phyloP scores from a whole-genome alignment of 495 filamentous ascomycete species.

The Gamarada debralockiae region DNA sequence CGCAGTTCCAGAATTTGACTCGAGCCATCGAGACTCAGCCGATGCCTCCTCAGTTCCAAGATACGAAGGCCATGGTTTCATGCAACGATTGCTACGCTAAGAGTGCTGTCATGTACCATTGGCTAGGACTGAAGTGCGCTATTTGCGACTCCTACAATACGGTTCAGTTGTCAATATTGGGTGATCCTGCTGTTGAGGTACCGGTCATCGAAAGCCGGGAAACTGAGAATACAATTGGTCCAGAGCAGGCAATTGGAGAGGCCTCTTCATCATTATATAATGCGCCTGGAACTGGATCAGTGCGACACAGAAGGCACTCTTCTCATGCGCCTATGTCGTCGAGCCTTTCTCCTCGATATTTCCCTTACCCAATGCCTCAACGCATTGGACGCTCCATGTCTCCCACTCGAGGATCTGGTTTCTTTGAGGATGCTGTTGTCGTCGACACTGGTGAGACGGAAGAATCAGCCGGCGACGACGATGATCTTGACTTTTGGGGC shows the following conservation, averaged over 20 bases:
- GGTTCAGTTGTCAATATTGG: conserved; percentile 58
- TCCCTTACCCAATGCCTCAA: conserved; percentile 22
- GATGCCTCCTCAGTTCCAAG: conserved; percentile 80
- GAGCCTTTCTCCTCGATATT: conserved; percentile 34
- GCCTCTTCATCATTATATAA: neutral
- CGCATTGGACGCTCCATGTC: conserved; percentile 36
- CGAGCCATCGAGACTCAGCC: conserved; percentile 82
- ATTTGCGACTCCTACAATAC: conserved; percentile 86
- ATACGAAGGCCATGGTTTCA: conserved; percentile 75
- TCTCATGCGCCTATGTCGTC: conserved; percentile 33
- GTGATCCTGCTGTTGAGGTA: conserved; percentile 21
- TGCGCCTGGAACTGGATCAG: conserved; percentile 7
- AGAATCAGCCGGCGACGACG: conserved; percentile 31
- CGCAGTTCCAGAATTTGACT: conserved; percentile 86
- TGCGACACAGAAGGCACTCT: conserved; percentile 36
- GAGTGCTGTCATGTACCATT: conserved; percentile 83
- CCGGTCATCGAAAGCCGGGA: conserved; percentile 16
- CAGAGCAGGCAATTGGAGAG: conserved; percentile 5
- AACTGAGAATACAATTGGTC: conserved; percentile 4
- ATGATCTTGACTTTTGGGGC: conserved; percentile 64
- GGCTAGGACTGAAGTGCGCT: conserved; percentile 88
- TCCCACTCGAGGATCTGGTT: conserved; percentile 23
- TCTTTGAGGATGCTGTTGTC: conserved; percentile 3
- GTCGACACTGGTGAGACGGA: conserved; percentile 41
- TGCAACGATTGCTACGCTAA: conserved; percentile 95